These are phyloP conservation scores for Quercus alba DNA, from an alignment of 306 rosid genomes.

Conservation along the genomic window DNA sequence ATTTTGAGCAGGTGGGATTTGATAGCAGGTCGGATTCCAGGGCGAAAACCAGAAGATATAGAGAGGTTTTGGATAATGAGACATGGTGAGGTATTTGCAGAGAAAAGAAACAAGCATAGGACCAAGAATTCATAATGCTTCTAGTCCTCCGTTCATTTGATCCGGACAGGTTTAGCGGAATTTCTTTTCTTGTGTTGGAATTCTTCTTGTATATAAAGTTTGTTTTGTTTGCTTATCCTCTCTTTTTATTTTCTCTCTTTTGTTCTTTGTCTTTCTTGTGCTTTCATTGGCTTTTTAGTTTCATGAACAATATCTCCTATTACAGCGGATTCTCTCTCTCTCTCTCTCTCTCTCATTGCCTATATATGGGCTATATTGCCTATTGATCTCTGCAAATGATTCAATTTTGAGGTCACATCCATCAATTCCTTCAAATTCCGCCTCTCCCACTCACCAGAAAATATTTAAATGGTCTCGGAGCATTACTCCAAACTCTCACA, in stretches of 20 bases:
- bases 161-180: neutral
- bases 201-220: conserved; percentile 1
- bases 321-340: neutral
- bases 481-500: no score
- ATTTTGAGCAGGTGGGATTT: conserved; percentile 55
- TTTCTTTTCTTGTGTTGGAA: neutral
- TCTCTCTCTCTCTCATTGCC: neutral
- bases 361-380: neutral
- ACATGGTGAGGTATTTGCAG: conserved; percentile 28
- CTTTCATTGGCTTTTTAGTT: neutral
- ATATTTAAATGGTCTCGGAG: no score
- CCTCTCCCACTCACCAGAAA: no score
- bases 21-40: conserved; percentile 74
- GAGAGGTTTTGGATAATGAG: conserved; percentile 67
- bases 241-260: neutral
- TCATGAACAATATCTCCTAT: neutral
- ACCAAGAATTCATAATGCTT: neutral
- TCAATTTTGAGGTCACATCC: neutral
- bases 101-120: conserved; percentile 9
- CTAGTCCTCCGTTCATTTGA: neutral
- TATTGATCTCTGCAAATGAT: neutral
- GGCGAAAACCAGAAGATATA: conserved; percentile 61
- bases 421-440: neutral
- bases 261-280: neutral
- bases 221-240: neutral